A percentile compares a stretch with the other conserved stretches of the same genome.
Conservation (phyloP, 352 stramenopile genomes). For the Pythium biforme region DNA sequence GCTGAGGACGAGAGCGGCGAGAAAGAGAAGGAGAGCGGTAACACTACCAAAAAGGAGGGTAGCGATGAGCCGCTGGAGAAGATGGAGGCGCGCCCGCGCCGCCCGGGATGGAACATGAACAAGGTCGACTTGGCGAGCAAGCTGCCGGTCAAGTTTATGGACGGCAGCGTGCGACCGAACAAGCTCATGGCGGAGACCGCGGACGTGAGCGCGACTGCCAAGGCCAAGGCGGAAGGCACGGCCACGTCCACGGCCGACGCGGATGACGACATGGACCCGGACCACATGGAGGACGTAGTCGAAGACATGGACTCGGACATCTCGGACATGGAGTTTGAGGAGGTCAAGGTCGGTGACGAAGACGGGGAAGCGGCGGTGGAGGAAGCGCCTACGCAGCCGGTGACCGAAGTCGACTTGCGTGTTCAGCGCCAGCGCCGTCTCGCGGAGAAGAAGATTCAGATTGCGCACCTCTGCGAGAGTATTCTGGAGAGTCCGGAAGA, state of each 20-base stretch:
- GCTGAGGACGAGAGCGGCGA: conserved; percentile 25
- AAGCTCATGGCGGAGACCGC: conserved; percentile 55
- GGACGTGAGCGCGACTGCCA: conserved; percentile 12
- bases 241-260: conserved; percentile 26
- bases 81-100: conserved; percentile 67
- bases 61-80: conserved; percentile 65
- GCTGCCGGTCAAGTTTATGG: conserved; percentile 86
- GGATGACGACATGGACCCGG: conserved; percentile 37
- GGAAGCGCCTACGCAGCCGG: conserved; percentile 13
- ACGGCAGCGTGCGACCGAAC: conserved; percentile 76
- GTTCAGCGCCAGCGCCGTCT: conserved; percentile 68
- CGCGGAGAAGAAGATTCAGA: conserved; percentile 83
- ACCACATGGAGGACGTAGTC: conserved; percentile 32
- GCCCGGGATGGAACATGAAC: conserved; percentile 58
- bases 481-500: conserved; percentile 87
- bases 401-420: conserved; percentile 58
- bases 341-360: conserved; percentile 42
- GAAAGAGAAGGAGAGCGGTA: conserved; percentile 29
- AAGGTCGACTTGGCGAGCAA: conserved; percentile 68
- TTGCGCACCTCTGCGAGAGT: conserved; percentile 86
- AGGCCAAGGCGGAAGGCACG: conserved; percentile 15
- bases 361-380: conserved; percentile 1
- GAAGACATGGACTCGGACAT: conserved; percentile 64
- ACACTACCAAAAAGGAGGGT: conserved; percentile 23
- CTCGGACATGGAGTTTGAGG: conserved; percentile 83